Percentiles rank a stretch among this genome's conserved stretches.
These are phyloP conservation scores for Blumeriella jaapii DNA, from an alignment of 2,329 filamentous ascomycete genomes.

Conservation along the genomic window DNA sequence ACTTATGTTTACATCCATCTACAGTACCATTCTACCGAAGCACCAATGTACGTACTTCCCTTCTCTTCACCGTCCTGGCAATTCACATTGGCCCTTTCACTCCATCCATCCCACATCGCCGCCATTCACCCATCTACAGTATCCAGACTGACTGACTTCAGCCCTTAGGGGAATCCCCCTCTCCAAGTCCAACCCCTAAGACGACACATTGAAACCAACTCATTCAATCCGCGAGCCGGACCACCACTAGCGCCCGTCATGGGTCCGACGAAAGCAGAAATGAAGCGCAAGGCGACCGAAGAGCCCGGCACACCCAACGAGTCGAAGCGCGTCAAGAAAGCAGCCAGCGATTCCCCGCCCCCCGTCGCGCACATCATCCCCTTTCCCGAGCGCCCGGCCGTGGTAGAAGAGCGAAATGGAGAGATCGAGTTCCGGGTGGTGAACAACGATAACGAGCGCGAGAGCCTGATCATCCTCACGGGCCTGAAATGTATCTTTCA, in stretches of 20 bases:
- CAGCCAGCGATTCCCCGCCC: conserved; percentile 30
- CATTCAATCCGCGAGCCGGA: neutral
- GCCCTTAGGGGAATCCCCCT: too few species aligned
- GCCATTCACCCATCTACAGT: too few species aligned
- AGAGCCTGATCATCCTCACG: conserved; percentile 87
- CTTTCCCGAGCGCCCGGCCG: conserved; percentile 87
- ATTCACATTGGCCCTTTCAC: too few species aligned
- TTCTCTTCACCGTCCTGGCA: neutral
- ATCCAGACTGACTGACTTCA: too few species aligned
- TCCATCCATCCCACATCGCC: too few species aligned
- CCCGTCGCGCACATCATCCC: conserved; percentile 39
- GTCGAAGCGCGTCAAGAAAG: conserved; percentile 51
- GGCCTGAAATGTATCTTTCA: conserved; percentile 97
- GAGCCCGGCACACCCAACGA: conserved; percentile 50
- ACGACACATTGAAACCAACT: neutral
- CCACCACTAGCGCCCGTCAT: conserved; percentile 7
- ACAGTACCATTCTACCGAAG: too few species aligned
- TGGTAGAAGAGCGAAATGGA: conserved; percentile 84
- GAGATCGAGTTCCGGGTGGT: conserved; percentile 97
- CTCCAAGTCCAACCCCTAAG: too few species aligned
- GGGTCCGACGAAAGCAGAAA: conserved; percentile 20
- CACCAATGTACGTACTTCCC: neutral
- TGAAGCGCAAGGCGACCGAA: conserved; percentile 63
- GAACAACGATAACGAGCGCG: conserved; percentile 83
- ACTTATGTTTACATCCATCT: neutral